Evolutionary conservation across 192 early-diverging fungal genomes (phyloP).

Genomic region (Diversispora eburnea): DNA sequence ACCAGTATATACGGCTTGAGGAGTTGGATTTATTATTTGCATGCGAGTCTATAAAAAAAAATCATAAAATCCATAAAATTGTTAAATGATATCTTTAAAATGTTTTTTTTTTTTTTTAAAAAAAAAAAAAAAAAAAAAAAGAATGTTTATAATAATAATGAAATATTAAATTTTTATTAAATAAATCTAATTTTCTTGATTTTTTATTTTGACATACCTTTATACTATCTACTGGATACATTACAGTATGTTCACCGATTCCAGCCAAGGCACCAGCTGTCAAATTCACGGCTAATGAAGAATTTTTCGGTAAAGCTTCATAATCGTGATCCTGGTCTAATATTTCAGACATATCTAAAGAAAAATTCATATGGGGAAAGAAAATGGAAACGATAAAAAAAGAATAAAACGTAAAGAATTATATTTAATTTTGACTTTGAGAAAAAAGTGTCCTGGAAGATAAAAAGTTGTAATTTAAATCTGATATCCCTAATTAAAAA

Average conservation of each 20-base stretch:
- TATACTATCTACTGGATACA: conserved; percentile 92
- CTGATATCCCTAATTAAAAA: too few relatives aligned
- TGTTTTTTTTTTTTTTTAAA: background rate
- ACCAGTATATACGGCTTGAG: conserved; percentile 66
- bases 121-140: too few relatives aligned
- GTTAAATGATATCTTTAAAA: background rate
- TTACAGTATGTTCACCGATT: conserved; percentile 93
- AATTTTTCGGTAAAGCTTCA: conserved; percentile 84
- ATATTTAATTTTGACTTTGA: background rate
- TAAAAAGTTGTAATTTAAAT: too few relatives aligned
- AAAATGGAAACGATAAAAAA: background rate
- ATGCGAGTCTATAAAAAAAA: conserved; percentile 72
- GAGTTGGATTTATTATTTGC: conserved; percentile 76
- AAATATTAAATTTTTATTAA: too few relatives aligned
- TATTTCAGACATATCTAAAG: conserved; percentile 15
- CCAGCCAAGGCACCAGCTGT: conserved; percentile 94
- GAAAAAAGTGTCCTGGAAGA: background rate
- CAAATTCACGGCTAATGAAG: conserved; percentile 76
- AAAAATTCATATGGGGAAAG: background rate
- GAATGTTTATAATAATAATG: background rate
- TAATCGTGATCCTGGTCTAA: conserved; percentile 73
- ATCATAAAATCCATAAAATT: background rate
- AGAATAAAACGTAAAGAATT: background rate
- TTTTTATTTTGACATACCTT: conserved; percentile 58
- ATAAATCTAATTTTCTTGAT: too few relatives aligned